phyloP scores from a whole-genome alignment of 1,284 basidiomycete genomes.

The Cutaneotrichosporon cutaneum region DNA sequence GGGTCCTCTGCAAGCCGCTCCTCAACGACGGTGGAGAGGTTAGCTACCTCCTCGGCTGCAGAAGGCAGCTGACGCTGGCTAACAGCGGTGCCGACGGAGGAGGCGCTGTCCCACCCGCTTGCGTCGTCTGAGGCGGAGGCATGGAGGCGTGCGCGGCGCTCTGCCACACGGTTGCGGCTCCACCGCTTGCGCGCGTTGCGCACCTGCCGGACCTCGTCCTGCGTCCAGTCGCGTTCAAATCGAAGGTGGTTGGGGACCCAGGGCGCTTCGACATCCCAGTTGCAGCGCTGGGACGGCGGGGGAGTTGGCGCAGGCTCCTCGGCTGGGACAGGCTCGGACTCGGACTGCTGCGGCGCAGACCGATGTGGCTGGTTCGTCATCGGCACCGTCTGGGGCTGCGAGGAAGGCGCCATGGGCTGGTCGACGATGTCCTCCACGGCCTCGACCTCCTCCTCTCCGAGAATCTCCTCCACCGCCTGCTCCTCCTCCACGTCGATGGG shows the following conservation, averaged over 20 bases:
- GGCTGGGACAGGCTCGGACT: background rate
- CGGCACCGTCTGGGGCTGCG: no score
- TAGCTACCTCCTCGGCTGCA: background rate
- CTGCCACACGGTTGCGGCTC: background rate
- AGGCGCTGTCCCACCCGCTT: background rate
- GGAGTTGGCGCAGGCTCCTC: background rate
- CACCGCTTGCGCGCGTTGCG: background rate
- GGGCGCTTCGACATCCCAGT: background rate
- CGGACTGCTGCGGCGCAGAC: no score
- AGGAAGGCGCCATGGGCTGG: no score
- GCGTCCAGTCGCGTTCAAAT: background rate
- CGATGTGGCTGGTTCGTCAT: no score
- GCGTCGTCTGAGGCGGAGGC: no score
- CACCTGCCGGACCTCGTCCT: background rate
- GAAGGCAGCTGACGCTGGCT: background rate
- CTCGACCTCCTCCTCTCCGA: no score
- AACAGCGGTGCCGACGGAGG: background rate
- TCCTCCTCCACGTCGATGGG: no score
- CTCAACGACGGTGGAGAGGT: background rate
- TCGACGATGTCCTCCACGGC: no score
- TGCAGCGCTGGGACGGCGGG: background rate
- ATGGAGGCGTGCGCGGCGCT: background rate
- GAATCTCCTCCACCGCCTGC: no score
- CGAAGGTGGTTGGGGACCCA: background rate
- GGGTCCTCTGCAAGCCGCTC: background rate